Evolutionary conservation across 2,329 filamentous ascomycete genomes (phyloP).

Genomic region (Madurella fahalii): DNA sequence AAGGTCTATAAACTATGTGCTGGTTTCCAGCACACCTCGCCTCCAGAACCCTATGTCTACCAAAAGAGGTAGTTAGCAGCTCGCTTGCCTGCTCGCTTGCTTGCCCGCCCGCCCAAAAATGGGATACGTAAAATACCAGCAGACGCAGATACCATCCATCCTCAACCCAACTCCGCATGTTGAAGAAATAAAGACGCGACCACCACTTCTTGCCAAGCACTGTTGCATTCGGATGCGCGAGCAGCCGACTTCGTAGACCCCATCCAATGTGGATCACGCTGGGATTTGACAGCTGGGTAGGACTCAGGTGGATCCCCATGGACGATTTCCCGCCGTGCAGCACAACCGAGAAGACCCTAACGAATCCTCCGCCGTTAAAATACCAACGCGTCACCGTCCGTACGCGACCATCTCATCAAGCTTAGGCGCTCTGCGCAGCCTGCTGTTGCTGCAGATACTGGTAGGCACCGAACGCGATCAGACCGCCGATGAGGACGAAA

Average conservation of each 20-base stretch:
- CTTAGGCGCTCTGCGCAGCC: constrained; percentile 23
- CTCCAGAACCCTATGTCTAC: constrained; percentile 2
- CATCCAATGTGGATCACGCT: constrained; percentile 1
- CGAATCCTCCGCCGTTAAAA: constrained; percentile 1
- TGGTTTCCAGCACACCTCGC: constrained; percentile 5
- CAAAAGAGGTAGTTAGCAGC: neutral
- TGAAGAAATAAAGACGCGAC: neutral
- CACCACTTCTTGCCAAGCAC: neutral
- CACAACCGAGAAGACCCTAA: neutral
- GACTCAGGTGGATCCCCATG: neutral
- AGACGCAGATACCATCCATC: constrained; percentile 7
- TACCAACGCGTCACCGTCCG: neutral
- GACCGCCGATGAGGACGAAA: constrained; percentile 71
- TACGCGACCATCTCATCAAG: neutral
- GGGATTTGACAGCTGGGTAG: neutral
- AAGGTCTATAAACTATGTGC: constrained; percentile 22
- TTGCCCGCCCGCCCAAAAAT: constrained; percentile 8
- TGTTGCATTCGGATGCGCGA: neutral
- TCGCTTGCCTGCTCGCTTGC: constrained; percentile 5
- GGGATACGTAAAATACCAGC: neutral
- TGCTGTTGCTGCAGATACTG: constrained; percentile 69
- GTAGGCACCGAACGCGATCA: constrained; percentile 75
- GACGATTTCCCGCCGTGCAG: neutral
- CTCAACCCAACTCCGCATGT: constrained; percentile 4
- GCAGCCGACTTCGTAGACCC: neutral